Evolutionary conservation across 257 asterid species (phyloP), one percentile per base, ranked within the genome.

Genomic region (Craterostigma plantagineum): DNA sequence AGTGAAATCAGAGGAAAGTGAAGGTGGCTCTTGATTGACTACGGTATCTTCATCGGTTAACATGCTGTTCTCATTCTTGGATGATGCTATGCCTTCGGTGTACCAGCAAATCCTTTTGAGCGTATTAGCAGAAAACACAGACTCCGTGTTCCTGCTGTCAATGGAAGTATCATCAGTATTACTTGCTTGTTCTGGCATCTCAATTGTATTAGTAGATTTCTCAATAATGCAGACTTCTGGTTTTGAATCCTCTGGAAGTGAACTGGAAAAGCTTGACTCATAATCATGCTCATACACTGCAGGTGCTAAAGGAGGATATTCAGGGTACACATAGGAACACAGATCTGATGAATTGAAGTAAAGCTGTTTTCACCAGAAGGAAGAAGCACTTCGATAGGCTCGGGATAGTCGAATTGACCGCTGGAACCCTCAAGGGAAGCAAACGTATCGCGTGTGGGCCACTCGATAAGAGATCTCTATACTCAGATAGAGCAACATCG

Each of bases 11-110:
- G 30, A 41, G 41, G 54, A 43, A 54, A 52, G 33, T 43, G 60
- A 49, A 48, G 51, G 47, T 59, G 59, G 61, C 55, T 47, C 66
- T 60, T 48, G 59, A 33, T 65, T 69, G 41, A 61, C 47, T 45
- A 33, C 36, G 39, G 14, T 34, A 45, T 53, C 68, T 43, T 57
- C 68, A 17, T 34, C 33, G 43, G 30, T 23, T 23, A 23, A 23
- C 30, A 23, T 23, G 6, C 30, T 23, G 6, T 23, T 23, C 30
- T 23, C 30, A 23, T 23, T 23, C 30, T 2, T 23, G 2, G 30
- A 23, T 23, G 30, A 23, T 23, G 30, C 30, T 23, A 23, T 23
- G 30, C 30, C 30, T 2, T 23, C 30, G 6, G 30, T 23, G 30
- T 6, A 23, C 30, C 30, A 23, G 30, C 30, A 23, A 23, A 23